Evolutionary conservation across 129 eudicot genomes (phyloP).

Genomic region (Erigeron canadensis): DNA sequence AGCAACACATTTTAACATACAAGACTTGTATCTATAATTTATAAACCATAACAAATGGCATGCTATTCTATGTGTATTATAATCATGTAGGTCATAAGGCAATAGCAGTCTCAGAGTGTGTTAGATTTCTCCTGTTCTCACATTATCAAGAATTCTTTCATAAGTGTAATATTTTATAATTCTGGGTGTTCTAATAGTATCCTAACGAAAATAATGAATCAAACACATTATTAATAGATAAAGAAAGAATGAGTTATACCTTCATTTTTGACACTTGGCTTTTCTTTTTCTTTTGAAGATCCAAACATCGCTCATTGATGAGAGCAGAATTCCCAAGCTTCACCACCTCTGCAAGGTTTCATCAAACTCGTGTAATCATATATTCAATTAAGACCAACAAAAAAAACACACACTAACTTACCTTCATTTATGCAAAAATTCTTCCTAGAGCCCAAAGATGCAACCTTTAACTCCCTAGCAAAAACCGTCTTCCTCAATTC

Average conservation of each 20-base stretch:
- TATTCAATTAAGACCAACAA: background rate
- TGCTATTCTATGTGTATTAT: no score
- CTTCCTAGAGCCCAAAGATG: constrained; percentile 87
- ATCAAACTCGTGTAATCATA: background rate
- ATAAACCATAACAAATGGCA: no score
- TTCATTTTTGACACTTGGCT: constrained; percentile 58
- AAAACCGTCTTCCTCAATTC: constrained; percentile 83
- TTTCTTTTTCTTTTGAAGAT: constrained; percentile 85
- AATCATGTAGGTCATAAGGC: no score
- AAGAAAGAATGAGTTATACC: constrained; percentile 43
- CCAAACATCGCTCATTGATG: constrained; percentile 84
- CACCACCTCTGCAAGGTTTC: constrained; percentile 56
- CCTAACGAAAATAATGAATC: background rate
- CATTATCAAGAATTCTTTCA: no score
- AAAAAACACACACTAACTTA: constrained; percentile 8
- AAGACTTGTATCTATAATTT: no score
- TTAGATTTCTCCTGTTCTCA: no score
- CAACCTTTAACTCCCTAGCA: constrained; percentile 64
- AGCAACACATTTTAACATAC: no score
- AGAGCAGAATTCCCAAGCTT: constrained; percentile 64
- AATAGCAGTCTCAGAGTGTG: no score
- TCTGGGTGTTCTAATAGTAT: background rate
- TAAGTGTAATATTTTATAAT: no score
- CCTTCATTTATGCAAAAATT: constrained; percentile 93
- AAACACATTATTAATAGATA: background rate